A percentile compares a stretch with the other conserved stretches of the same genome.
phyloP scores from a whole-genome alignment of 2,329 filamentous ascomycete genomes.

The Pyrenophora graminea region DNA sequence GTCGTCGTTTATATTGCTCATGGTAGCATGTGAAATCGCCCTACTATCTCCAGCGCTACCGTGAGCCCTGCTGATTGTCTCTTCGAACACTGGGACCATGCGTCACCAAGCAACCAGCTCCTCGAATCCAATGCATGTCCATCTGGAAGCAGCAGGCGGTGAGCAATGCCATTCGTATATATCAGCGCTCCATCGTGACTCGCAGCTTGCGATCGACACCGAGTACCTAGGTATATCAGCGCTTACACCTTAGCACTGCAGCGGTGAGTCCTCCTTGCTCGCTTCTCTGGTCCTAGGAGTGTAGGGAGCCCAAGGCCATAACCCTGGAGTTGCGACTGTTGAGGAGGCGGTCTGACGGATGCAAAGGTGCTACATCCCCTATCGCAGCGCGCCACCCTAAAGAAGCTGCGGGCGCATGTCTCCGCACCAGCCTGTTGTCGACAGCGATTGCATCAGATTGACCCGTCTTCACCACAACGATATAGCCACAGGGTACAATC shows the following conservation, averaged over 20 bases:
- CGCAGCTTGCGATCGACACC: conserved; percentile 1
- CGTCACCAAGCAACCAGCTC: conserved; percentile 14
- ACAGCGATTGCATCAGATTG: conserved; percentile 11
- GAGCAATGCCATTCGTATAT: background rate
- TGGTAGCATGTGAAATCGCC: conserved; percentile 10
- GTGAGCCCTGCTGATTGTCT: conserved; percentile 11
- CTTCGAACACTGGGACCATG: conserved; percentile 9
- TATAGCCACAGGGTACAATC: conserved; percentile 18
- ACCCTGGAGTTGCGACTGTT: conserved; percentile 11
- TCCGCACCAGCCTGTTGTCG: conserved; percentile 17
- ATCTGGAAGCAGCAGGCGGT: conserved; percentile 22
- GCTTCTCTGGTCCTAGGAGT: conserved; percentile 3
- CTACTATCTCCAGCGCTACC: conserved; percentile 31
- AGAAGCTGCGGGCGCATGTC: conserved; percentile 27
- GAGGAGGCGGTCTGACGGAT: conserved; percentile 29
- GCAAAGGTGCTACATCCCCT: conserved; percentile 26
- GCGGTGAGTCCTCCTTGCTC: conserved; percentile 22
- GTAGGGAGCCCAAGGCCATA: conserved; percentile 12
- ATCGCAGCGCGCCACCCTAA: conserved; percentile 19
- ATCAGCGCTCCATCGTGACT: background rate
- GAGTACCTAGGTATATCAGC: conserved; percentile 5
- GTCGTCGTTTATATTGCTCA: conserved; percentile 33
- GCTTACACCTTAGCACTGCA: conserved; percentile 8
- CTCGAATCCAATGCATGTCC: conserved; percentile 16
- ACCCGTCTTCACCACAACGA: conserved; percentile 20